A percentile compares a stretch with the other conserved stretches of the same genome.
Conservation (phyloP, 768 basidiomycete genomes). For the Hericium rajendrae region DNA sequence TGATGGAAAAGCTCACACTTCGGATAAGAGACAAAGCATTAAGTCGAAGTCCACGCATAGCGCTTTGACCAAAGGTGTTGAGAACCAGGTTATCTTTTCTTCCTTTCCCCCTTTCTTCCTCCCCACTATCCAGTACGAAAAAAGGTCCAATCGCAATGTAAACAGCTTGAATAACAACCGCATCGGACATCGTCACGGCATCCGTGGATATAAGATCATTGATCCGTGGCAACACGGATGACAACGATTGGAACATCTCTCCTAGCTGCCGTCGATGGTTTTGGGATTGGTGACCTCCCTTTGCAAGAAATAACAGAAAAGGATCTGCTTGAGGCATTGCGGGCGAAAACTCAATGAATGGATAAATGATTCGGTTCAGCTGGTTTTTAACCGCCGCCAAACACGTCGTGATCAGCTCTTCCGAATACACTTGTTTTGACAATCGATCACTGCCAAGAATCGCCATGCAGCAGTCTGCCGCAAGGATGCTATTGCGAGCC, state of each 20-base stretch:
- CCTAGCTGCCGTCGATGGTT: slow-evolving; percentile 40
- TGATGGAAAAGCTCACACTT: slow-evolving; percentile 43
- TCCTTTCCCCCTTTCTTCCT: slow-evolving; percentile 38
- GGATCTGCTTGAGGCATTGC: slow-evolving; percentile 33
- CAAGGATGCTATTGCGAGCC: slow-evolving; percentile 65
- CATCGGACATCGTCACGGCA: slow-evolving; percentile 73
- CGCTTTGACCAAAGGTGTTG: slow-evolving; percentile 63
- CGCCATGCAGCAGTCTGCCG: slow-evolving; percentile 76
- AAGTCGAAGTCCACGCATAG: slow-evolving; percentile 73
- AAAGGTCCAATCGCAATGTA: slow-evolving; percentile 94
- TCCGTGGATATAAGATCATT: slow-evolving; percentile 66
- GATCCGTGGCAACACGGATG: slow-evolving; percentile 64
- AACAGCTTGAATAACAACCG: slow-evolving; percentile 85
- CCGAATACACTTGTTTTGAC: slow-evolving; percentile 91
- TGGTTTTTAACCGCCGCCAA: slow-evolving; percentile 71
- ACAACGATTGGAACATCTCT: slow-evolving; percentile 66
- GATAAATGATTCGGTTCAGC: slow-evolving; percentile 72
- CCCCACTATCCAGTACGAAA: slow-evolving; percentile 69
- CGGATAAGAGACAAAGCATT: slow-evolving; percentile 80
- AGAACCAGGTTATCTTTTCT: slow-evolving; percentile 52
- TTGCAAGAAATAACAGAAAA: slow-evolving; percentile 43
- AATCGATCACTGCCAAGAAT: slow-evolving; percentile 71
- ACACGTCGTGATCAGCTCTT: slow-evolving; percentile 82
- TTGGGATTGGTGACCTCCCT: slow-evolving; percentile 22
- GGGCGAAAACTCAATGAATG: slow-evolving; percentile 67